Evolutionary conservation across 1,139 yeast genomes (phyloP).

Genomic region (Pichia sp.): DNA sequence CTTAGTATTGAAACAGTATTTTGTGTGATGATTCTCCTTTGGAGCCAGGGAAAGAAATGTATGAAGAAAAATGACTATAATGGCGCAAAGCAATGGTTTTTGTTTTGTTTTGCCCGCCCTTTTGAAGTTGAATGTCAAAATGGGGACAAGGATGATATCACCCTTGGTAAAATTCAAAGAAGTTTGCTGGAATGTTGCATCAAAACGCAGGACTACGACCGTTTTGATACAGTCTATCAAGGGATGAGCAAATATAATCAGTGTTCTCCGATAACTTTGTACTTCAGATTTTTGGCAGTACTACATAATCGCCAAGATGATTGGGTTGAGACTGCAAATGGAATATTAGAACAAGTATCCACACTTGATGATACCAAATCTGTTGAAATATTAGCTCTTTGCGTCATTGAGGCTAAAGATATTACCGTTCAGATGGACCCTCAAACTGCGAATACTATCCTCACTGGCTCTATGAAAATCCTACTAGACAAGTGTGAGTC

Average conservation of each 20-base stretch:
- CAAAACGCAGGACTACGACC: conserved; percentile 13
- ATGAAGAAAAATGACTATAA: conserved; percentile 16
- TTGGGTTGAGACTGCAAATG: conserved; percentile 6
- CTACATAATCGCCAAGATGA: conserved; percentile 8
- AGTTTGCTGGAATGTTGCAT: conserved; percentile 25
- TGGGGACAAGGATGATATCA: conserved; percentile 14
- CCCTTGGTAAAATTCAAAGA: conserved; percentile 26
- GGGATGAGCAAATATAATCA: conserved; percentile 17
- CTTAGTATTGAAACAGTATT: conserved; percentile 22
- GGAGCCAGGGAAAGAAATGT: conserved; percentile 27
- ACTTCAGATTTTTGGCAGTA: conserved; percentile 20
- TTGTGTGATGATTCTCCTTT: conserved; percentile 26
- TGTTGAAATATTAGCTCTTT: conserved; percentile 18
- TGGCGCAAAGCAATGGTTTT: conserved; percentile 25
- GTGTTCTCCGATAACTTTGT: conserved; percentile 22
- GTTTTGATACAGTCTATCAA: conserved; percentile 14
- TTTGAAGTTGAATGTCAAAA: conserved; percentile 14
- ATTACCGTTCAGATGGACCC: background rate
- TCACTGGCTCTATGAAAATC: no score
- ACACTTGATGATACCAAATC: conserved; percentile 8
- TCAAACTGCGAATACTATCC: no score
- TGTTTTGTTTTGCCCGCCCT: conserved; percentile 23
- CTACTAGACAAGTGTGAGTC: conserved; percentile 14
- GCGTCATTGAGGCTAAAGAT: conserved; percentile 19
- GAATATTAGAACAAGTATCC: conserved; percentile 11